Evolutionary conservation across 306 rosid species (phyloP).

Genomic region (Ormosia semicastrata): DNA sequence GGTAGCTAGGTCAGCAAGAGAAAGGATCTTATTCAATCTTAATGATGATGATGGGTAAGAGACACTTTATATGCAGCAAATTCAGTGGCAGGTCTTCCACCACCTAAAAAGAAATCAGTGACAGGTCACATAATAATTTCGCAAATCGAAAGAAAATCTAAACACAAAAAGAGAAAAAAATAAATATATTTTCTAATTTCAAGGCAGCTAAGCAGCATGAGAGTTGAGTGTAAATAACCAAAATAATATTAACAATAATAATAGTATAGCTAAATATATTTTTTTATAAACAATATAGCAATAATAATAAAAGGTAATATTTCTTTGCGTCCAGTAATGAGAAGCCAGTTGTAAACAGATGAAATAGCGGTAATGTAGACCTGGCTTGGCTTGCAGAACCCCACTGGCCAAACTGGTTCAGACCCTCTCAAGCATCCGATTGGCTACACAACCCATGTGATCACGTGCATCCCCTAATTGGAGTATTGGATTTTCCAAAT

Average conservation of each 20-base stretch:
- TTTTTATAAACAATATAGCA: background rate
- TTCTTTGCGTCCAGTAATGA: conserved; percentile 34
- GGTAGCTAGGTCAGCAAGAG: background rate
- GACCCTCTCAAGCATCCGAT: background rate
- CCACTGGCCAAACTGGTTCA: background rate
- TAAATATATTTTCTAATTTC: background rate
- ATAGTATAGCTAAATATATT: background rate
- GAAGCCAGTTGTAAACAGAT: conserved; percentile 44
- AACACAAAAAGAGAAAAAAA: background rate
- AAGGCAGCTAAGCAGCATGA: conserved; percentile 7
- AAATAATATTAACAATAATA: background rate
- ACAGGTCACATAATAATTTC: conserved; percentile 24
- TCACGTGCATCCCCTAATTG: conserved; percentile 34
- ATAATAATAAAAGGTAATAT: conserved; percentile 7
- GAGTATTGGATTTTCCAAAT: background rate
- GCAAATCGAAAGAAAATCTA: background rate
- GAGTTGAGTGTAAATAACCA: background rate
- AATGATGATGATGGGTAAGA: background rate
- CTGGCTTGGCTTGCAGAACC: conserved; percentile 37
- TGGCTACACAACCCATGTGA: conserved; percentile 39
- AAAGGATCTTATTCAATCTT: conserved; percentile 28
- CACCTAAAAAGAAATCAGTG: conserved; percentile 1
- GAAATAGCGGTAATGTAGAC: conserved; percentile 28
- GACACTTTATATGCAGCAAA: background rate
- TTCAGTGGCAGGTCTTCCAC: conserved; percentile 35